These are phyloP conservation scores for Aciculosporium take DNA, from an alignment of 2,329 filamentous ascomycete species.

Conservation along the genomic window DNA sequence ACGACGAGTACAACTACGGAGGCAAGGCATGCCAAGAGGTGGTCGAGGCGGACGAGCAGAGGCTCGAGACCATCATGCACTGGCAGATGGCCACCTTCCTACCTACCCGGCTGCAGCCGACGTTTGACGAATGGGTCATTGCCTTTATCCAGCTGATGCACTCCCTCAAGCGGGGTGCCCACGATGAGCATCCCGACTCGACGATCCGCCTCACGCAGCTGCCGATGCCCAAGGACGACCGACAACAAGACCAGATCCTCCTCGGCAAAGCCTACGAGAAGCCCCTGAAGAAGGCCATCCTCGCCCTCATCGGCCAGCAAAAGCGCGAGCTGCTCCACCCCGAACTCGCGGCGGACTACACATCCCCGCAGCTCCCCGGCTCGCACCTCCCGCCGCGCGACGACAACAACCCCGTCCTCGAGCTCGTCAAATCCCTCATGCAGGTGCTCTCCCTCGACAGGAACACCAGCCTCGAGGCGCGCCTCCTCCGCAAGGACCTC, in stretches of 20 bases:
- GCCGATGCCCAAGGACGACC: constrained; percentile 37
- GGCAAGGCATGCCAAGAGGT: constrained; percentile 83
- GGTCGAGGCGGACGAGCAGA: constrained; percentile 55
- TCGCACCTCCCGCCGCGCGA: constrained; percentile 35
- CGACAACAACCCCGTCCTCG: constrained; percentile 77
- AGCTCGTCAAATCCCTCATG: constrained; percentile 86
- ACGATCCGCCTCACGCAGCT: constrained; percentile 46
- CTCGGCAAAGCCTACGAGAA: constrained; percentile 76
- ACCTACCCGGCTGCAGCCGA: constrained; percentile 61
- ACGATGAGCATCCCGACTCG: constrained; percentile 29
- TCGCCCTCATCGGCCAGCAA: constrained; percentile 67
- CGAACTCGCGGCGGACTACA: constrained; percentile 74
- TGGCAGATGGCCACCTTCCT: constrained; percentile 94
- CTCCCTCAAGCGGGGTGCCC: constrained; percentile 55
- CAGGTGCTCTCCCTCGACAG: constrained; percentile 86
- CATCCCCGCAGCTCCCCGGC: constrained; percentile 68
- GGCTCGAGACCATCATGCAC: constrained; percentile 86
- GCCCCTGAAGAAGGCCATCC: constrained; percentile 78
- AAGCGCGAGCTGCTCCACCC: constrained; percentile 81
- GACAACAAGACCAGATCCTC: constrained; percentile 41
- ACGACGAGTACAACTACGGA: constrained; percentile 97
- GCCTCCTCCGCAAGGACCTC: constrained; percentile 77
- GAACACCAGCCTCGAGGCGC: constrained; percentile 75
- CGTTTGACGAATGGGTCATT: constrained; percentile 84
- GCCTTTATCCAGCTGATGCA: constrained; percentile 96